Evolutionary conservation across 1,284 basidiomycete genomes (phyloP).

Genomic region (Rhodotorula sp.): DNA sequence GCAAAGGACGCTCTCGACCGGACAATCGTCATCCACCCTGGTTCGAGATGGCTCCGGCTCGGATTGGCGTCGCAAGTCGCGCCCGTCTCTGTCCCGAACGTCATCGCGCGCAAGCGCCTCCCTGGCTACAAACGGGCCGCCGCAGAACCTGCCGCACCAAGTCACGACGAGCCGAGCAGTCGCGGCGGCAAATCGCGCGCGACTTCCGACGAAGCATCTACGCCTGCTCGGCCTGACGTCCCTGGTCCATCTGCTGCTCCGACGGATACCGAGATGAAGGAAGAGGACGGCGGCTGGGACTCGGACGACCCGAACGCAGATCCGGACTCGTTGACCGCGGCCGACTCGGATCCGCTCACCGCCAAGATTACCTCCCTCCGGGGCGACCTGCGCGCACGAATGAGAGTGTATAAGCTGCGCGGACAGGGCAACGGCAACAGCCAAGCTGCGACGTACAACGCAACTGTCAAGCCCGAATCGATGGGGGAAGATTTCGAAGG

Average conservation of each 20-base stretch:
- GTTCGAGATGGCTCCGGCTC: constrained; percentile 80
- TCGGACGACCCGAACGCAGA: not conserved
- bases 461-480: constrained; percentile 63
- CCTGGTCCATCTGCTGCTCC: no score
- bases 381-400: constrained; percentile 72
- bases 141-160: not conserved
- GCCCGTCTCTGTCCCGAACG: constrained; percentile 70
- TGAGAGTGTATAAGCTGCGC: constrained; percentile 83
- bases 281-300: not conserved
- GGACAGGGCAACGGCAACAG: constrained; percentile 73
- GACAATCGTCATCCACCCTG: constrained; percentile 86
- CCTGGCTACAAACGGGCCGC: not conserved
- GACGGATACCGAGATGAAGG: not conserved
- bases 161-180: not conserved
- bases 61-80: constrained; percentile 86
- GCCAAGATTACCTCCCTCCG: constrained; percentile 67
- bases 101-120: constrained; percentile 60
- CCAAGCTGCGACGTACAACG: constrained; percentile 61
- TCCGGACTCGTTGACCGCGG: not conserved
- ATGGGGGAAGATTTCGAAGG: constrained; percentile 73
- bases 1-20: constrained; percentile 32
- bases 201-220: no score
- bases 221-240: no score
- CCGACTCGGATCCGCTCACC: constrained; percentile 13
- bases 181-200: no score